Conservation (phyloP, 805 yeast genomes). For the Jamesozyma hellenica region DNA sequence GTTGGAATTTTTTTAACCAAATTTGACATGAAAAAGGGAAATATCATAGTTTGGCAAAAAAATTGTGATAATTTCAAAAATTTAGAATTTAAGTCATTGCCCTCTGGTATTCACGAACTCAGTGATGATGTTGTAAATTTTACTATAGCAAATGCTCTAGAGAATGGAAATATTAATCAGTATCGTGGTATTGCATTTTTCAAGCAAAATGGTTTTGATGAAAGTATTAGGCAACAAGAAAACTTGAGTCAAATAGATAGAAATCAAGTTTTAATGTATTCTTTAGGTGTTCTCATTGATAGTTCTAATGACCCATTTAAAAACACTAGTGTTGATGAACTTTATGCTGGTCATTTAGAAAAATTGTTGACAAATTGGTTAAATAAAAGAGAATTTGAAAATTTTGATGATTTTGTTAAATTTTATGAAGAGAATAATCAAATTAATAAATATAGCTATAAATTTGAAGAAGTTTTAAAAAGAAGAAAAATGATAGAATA, state of each 20-base stretch:
- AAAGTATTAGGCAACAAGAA: constrained; percentile 11
- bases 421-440: constrained; percentile 4
- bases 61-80: constrained; percentile 27
- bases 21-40: constrained; percentile 29
- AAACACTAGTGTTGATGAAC: constrained; percentile 5
- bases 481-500: constrained; percentile 2
- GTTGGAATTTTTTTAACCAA: constrained; percentile 21
- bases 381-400: constrained; percentile 1
- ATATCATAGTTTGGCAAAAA: constrained; percentile 20
- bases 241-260: constrained; percentile 28
- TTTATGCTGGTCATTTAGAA: constrained; percentile 14
- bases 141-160: constrained; percentile 28
- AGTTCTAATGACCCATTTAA: constrained; percentile 32
- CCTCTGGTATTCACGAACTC: constrained; percentile 53
- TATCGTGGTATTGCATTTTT: constrained; percentile 44
- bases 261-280: constrained; percentile 45
- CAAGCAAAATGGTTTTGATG: constrained; percentile 34
- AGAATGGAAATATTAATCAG: constrained; percentile 9
- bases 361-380: constrained; percentile 19
- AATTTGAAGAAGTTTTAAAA: not conserved
- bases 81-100: constrained; percentile 55
- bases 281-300: constrained; percentile 47
- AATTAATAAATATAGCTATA: not conserved
- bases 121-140: constrained; percentile 47
- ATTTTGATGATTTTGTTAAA: constrained; percentile 5